Evolutionary conservation across 2,329 filamentous ascomycete genomes (phyloP), one percentile per base, ranked within the genome.

Genomic region (Aspergillus alliaceus): DNA sequence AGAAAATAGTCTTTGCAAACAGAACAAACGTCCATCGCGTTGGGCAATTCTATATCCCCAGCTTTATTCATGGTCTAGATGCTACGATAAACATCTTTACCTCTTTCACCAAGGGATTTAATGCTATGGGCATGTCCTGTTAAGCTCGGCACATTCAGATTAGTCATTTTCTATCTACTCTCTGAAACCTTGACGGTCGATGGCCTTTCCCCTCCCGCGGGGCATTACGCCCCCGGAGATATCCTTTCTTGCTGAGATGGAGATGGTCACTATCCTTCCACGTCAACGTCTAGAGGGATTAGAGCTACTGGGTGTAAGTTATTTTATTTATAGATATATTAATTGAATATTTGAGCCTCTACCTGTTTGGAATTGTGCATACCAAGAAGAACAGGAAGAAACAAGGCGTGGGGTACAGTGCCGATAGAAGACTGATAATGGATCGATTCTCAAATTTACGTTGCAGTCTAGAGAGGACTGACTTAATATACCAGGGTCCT

Each of bases 231-330:
- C 95, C 58, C 82, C 90, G 62, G 95, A 99, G 78, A 90, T 96
- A 46, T 90, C 92, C 51, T 99, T 98, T 71, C 80, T 98, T 27
- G 96, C 93, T 75, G 95, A 99, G 79, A 98, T 97, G 92, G 93
- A 98, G 79, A 85, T 91, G 68, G 90, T 99, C 55, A 97, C 93
- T 0, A 85, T 99, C 22, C 86, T 98, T 50, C 95, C 95, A 34
- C 90, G 95, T 53, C 93, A 98, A 74, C 86, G 90, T 62, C 86
- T 99, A 53, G 92, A 97, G 64, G 86, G 86, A 65, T 89, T 99
- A 61, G 83, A 90, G 66, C 84, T 99, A 60, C 84, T 99, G 54
- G 87, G 89, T 64, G 95, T 98, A 81, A 80, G 89, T 85, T 58
- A 18, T 4, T 4, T n/a, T 15, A 11, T 4, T 5, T 3, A 12